A percentile compares a stretch with the other conserved stretches of the same genome.
These are phyloP conservation scores for Erigeron canadensis DNA, from an alignment of 129 eudicot species.

Conservation along the genomic window DNA sequence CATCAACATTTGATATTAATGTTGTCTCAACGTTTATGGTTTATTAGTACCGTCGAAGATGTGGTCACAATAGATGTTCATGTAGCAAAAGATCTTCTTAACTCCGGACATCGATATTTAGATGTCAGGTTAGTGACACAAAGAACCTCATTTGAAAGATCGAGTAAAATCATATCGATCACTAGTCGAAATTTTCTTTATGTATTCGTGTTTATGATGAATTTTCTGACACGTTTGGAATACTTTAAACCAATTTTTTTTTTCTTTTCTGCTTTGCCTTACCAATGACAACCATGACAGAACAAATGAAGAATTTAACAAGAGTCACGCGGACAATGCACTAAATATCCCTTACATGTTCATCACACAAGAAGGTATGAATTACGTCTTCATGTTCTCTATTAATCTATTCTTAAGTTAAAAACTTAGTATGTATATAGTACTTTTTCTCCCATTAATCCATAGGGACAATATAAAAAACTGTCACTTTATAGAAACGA, in stretches of 20 bases:
- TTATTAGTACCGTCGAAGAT: constrained; percentile 38
- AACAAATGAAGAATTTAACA: constrained; percentile 50
- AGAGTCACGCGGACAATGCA: constrained; percentile 53
- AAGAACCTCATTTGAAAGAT: too few species aligned
- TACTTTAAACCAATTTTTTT: not conserved
- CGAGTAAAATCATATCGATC: too few species aligned
- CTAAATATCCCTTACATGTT: constrained; percentile 55
- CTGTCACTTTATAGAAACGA: not conserved
- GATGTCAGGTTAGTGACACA: constrained; percentile 46
- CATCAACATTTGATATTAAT: not conserved
- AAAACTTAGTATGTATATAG: not conserved
- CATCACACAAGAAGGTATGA: constrained; percentile 47
- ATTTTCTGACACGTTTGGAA: not conserved
- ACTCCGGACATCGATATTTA: constrained; percentile 43
- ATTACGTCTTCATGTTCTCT: not conserved
- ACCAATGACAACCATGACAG: constrained; percentile 20
- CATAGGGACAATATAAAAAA: too few species aligned
- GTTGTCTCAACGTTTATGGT: not conserved
- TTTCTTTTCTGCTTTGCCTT: not conserved
- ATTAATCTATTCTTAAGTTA: not conserved
- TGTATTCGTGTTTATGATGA: too few species aligned
- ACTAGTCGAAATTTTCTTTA: too few species aligned
- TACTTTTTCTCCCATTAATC: not conserved
- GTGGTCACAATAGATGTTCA: constrained; percentile 50
- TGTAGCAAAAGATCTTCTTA: constrained; percentile 45